Base-by-base conservation (phyloP, 345 rosid genomes). In the Salix brachista region DNA sequence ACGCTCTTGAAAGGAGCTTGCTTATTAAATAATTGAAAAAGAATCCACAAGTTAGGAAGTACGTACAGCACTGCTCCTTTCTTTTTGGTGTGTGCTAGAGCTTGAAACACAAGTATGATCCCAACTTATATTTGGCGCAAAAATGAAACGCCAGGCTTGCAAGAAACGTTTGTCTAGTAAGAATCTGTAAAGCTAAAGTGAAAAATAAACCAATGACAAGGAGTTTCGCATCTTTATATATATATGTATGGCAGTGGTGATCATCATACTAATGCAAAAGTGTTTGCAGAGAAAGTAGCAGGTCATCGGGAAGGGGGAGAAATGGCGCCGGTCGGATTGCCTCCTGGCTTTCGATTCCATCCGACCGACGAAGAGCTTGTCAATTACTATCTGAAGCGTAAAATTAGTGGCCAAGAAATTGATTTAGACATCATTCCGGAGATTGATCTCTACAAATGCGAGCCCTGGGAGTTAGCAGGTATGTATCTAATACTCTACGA, bases 401-500 rank as follows among this genome's bases (percentile, higher is more conserved):
- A 94, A 79, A 90, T 94, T 50, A 86, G 85, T 48, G 91, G 97
- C 65, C 94, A 87, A 74, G 93, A 94, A 77, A 94, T 94, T 52
- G 97, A 94, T 71, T 94, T 94, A 61, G 98, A 94, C 83, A 94
- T 94, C 62, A 94, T 94, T 70, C 98, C 98, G 2, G 98, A 94
- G 79, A 92, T 94, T 75, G 98, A 94, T 85, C 96, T 94, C 83
- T 94, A 94, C 92, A 94, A 94, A 90, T 91, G 97, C 65, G 98
- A 94, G 88, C 98, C 98, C 1, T 94, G 98, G 98, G 98, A 94
- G 73, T 80, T 92, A 74, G 85, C 98, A 82, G 98, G 98, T 83
- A 23, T 25, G 5, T 30, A 28, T 58, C 13, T 58, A 58, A 21
- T 7, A 42, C 46, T 42, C 14, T 36, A 5, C 6, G 7, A 5